Conservation (phyloP, 139 green algal genomes). For the Astrephomene gubernaculifera region DNA sequence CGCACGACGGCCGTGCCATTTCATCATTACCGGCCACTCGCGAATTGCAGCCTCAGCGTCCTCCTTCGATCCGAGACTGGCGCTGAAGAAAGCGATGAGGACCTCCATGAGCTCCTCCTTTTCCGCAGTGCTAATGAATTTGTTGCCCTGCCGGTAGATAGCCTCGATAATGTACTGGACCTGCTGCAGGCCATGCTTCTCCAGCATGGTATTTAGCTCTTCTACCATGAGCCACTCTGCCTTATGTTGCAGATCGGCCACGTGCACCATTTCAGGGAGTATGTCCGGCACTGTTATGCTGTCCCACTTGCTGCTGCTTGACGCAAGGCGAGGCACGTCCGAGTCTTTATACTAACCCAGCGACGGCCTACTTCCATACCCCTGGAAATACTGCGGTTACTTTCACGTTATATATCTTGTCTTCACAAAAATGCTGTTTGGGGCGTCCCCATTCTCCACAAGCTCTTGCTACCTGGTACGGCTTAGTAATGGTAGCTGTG, state of each 20-base stretch:
- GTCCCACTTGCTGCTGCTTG: no score
- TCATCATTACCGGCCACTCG: constrained; percentile 9
- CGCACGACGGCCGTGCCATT: neutral
- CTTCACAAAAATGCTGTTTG: no score
- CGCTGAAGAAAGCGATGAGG: neutral
- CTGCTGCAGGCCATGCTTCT: neutral
- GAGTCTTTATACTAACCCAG: no score
- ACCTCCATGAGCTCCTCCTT: neutral
- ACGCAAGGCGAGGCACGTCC: no score
- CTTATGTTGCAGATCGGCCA: constrained; percentile 1
- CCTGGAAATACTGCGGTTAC: no score
- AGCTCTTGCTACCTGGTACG: no score
- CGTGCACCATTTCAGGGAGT: neutral
- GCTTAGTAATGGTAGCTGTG: no score
- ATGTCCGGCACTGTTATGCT: no score
- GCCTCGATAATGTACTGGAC: neutral
- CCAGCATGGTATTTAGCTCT: neutral
- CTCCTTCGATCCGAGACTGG: neutral
- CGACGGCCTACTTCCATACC: no score
- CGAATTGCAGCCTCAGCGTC: constrained; percentile 5
- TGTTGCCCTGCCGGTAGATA: neutral
- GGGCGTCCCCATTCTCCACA: no score
- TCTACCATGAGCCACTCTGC: neutral
- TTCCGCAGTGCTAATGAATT: neutral
- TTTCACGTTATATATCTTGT: no score